Conservation (phyloP, 2,329 filamentous ascomycete genomes). For the Macrophomina tecta region DNA sequence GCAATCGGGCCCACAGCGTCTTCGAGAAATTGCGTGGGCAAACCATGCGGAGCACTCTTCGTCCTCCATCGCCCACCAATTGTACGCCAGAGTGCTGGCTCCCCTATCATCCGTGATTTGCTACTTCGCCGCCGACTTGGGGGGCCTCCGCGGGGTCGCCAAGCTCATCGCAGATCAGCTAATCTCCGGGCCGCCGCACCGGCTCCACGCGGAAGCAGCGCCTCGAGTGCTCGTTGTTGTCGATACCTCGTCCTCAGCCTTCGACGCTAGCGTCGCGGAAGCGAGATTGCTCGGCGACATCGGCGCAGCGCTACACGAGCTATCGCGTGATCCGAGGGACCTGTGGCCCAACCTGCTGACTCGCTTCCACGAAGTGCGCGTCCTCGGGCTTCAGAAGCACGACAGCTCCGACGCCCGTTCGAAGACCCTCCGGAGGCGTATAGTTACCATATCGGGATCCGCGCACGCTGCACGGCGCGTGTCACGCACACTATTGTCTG, state of each 20-base stretch:
- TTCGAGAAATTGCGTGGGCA: conserved; percentile 1
- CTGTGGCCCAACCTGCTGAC: conserved; percentile 14
- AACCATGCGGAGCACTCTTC: neutral
- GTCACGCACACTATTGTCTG: conserved; percentile 29
- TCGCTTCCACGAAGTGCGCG: conserved; percentile 29
- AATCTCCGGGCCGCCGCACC: conserved; percentile 22
- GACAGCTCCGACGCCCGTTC: conserved; percentile 9
- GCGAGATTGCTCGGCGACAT: conserved; percentile 30
- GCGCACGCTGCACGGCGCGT: conserved; percentile 12
- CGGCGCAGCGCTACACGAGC: conserved; percentile 12
- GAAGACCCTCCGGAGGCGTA: conserved; percentile 22
- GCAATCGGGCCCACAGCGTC: neutral
- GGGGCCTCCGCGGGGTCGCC: conserved; percentile 34
- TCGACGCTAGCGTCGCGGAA: conserved; percentile 30
- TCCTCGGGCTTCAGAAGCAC: conserved; percentile 29
- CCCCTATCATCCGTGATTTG: conserved; percentile 35
- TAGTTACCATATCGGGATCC: conserved; percentile 19
- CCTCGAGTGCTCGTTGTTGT: conserved; percentile 36
- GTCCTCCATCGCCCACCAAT: conserved; percentile 31
- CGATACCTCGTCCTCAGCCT: conserved; percentile 33
- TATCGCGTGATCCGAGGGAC: neutral
- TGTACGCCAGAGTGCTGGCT: conserved; percentile 32
- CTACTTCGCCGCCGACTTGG: conserved; percentile 38
- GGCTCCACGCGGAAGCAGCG: conserved; percentile 29
- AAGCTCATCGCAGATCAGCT: conserved; percentile 34